Percentiles rank a stretch among this genome's conserved stretches.
Evolutionary conservation across 768 basidiomycete genomes (phyloP).

Genomic region (Kwoniella mangroviensis): DNA sequence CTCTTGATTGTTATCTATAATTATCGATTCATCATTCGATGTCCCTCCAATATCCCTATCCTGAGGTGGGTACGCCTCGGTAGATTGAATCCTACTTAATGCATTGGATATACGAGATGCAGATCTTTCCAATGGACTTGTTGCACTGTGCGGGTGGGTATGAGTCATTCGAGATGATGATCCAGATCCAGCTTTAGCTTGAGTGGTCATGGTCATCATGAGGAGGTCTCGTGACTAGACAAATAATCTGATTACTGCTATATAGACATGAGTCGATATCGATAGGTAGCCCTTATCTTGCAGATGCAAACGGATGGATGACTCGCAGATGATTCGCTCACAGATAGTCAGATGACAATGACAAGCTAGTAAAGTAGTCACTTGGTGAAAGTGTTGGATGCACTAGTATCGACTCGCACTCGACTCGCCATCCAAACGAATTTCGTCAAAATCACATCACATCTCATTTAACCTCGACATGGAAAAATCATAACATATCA

Average conservation of each 20-base stretch:
- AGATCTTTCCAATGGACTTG: slow-evolving; percentile 18
- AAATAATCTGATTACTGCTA: not conserved
- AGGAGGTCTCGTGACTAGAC: too few relatives aligned
- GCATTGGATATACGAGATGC: slow-evolving; percentile 17
- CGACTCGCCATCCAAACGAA: slow-evolving; percentile 5
- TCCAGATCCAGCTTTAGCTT: too few relatives aligned
- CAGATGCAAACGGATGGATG: too few relatives aligned
- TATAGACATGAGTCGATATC: not conserved
- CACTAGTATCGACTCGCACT: too few relatives aligned
- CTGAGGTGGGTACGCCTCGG: slow-evolving; percentile 23
- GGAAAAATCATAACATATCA: slow-evolving; percentile 1
- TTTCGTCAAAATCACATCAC: slow-evolving; percentile 9
- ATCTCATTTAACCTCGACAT: not conserved
- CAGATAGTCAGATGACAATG: too few relatives aligned
- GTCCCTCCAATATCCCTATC: not conserved
- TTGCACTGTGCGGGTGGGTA: not conserved
- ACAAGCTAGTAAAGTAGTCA: too few relatives aligned
- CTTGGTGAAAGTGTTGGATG: too few relatives aligned
- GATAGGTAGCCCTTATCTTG: not conserved
- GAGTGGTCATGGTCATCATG: too few relatives aligned
- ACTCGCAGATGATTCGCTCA: too few relatives aligned
- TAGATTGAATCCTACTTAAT: slow-evolving; percentile 19
- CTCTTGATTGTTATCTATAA: not conserved
- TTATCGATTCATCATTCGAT: too few relatives aligned
- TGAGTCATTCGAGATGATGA: too few relatives aligned